phyloP scores from a whole-genome alignment of 2,329 filamentous ascomycete genomes.

The Fusarium transvaalense region DNA sequence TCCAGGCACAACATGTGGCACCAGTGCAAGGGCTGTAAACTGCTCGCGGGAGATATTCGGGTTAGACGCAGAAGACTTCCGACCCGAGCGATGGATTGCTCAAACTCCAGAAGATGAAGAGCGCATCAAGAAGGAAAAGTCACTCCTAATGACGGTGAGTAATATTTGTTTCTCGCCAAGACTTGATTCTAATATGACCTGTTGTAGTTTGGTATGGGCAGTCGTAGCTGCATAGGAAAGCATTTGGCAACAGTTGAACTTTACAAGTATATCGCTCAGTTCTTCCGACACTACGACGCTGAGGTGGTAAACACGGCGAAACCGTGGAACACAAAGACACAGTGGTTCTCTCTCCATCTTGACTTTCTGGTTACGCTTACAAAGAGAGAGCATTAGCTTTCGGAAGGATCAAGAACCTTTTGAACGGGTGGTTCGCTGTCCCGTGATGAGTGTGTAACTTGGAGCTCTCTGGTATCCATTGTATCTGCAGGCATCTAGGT shows the following conservation, averaged over 20 bases:
- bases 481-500: not conserved
- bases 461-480: no score
- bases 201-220: conserved; percentile 27
- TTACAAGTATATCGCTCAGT: conserved; percentile 26
- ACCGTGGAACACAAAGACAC: conserved; percentile 4
- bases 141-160: conserved; percentile 14
- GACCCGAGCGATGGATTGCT: conserved; percentile 19
- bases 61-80: conserved; percentile 8
- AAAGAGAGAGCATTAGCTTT: not conserved
- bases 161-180: no score
- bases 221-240: conserved; percentile 23
- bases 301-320: not conserved
- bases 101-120: not conserved
- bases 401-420: no score
- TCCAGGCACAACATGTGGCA: not conserved
- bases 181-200: not conserved
- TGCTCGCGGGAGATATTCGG: conserved; percentile 15
- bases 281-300: conserved; percentile 21
- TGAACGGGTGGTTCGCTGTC: no score
- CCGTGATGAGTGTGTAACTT: no score
- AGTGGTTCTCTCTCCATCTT: conserved; percentile 20
- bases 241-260: conserved; percentile 21
- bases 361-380: not conserved
- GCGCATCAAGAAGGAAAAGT: conserved; percentile 10
- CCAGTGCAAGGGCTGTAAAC: conserved; percentile 16